These are phyloP conservation scores for Peribolospora kevripleyi DNA, from an alignment of 768 basidiomycete species.

Conservation along the genomic window DNA sequence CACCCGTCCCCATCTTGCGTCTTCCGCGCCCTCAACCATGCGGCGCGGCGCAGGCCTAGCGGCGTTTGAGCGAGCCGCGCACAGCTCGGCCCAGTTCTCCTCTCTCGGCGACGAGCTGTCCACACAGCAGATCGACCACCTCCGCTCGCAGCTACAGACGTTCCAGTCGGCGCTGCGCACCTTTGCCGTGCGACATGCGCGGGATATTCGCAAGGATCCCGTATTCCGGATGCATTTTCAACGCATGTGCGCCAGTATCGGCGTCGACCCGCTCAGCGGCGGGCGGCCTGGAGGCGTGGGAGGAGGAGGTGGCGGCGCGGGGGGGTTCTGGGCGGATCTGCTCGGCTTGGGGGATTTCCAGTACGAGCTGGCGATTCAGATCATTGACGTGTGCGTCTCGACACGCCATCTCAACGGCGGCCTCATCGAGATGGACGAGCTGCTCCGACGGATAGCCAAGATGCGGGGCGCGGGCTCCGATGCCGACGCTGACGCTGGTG, in stretches of 20 bases:
- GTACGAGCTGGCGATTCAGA: slow-evolving; percentile 67
- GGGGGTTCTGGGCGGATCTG: slow-evolving; percentile 74
- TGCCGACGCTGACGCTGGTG: not conserved
- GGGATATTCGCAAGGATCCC: slow-evolving; percentile 60
- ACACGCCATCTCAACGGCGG: slow-evolving; percentile 47
- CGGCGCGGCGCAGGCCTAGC: slow-evolving; percentile 55
- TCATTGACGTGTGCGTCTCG: slow-evolving; percentile 22
- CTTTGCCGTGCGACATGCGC: slow-evolving; percentile 63
- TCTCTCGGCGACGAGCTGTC: slow-evolving; percentile 58
- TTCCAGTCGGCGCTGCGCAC: slow-evolving; percentile 55
- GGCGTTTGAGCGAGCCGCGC: slow-evolving; percentile 67
- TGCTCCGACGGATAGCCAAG: slow-evolving; percentile 17
- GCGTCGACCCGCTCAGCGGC: slow-evolving; percentile 79
- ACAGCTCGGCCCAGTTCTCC: slow-evolving; percentile 54
- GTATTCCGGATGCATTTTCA: slow-evolving; percentile 76
- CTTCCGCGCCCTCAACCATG: not conserved
- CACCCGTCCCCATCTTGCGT: too few relatives aligned
- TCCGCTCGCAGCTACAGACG: slow-evolving; percentile 55
- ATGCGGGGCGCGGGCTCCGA: not conserved
- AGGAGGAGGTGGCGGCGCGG: slow-evolving; percentile 9
- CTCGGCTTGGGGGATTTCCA: slow-evolving; percentile 65
- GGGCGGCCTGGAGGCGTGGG: slow-evolving; percentile 34
- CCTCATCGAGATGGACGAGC: slow-evolving; percentile 64
- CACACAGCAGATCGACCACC: slow-evolving; percentile 44
- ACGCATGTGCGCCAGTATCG: slow-evolving; percentile 82